Percentiles rank a stretch among this genome's conserved stretches.
These are phyloP conservation scores for Phytomonas serpens DNA, from an alignment of 208 protist species.

Conservation along the genomic window DNA sequence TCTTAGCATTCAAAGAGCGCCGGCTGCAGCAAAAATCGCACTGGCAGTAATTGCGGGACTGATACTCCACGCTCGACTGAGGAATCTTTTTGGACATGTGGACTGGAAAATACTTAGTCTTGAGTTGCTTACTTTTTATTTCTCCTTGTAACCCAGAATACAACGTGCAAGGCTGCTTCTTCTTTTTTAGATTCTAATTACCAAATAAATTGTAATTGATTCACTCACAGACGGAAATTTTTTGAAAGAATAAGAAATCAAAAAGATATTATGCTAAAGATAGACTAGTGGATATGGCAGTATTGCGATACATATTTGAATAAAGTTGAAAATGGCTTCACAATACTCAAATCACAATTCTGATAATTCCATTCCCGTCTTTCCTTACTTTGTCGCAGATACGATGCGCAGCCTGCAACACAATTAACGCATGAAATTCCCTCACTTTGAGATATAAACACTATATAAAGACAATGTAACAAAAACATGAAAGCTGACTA, in stretches of 20 bases:
- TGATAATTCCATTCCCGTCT: not conserved
- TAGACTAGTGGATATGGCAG: not conserved
- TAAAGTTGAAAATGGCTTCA: not conserved
- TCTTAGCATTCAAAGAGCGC: constrained; percentile 68
- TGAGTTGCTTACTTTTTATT: not conserved
- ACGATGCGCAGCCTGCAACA: not conserved
- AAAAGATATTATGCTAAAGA: not conserved
- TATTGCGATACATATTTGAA: not conserved
- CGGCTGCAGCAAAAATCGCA: constrained; percentile 84
- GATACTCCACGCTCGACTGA: constrained; percentile 48
- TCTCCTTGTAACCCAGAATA: not conserved
- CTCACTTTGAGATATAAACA: not conserved
- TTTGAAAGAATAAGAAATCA: not conserved
- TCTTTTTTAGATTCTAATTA: not conserved
- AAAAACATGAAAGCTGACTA: not conserved
- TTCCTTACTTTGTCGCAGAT: not conserved
- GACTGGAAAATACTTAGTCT: not conserved
- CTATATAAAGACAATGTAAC: not conserved
- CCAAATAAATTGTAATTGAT: not conserved
- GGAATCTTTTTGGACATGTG: constrained; percentile 65
- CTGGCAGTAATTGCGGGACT: constrained; percentile 77
- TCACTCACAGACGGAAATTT: not conserved
- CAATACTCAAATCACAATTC: not conserved
- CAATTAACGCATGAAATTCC: not conserved
- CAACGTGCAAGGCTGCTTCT: not conserved